Evolutionary conservation across 768 basidiomycete species (phyloP), one percentile per base, ranked within the genome.

Genomic region (Suillus tomentosus): DNA sequence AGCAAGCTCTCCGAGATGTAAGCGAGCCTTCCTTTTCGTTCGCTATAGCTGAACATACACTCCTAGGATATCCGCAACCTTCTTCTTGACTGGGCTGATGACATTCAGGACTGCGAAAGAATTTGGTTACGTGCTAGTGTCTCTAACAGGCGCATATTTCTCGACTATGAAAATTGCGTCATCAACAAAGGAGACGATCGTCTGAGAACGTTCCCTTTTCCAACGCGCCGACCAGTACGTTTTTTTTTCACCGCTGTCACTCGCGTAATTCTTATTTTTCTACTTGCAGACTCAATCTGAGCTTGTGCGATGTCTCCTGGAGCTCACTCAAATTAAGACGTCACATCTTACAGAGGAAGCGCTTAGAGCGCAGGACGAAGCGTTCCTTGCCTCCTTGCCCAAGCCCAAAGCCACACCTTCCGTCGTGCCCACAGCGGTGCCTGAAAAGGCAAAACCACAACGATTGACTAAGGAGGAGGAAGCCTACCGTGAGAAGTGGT

Each of bases 71-170:
- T 99, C 63, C 90, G 94, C 22, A 86, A 82, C 62, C 81, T 99
- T 11, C 78, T 99, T 61, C 70, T 74, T 50, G 93, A 93, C 17
- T 99, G 97, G 97, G 81, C 82, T 11, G 93, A 96, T 36, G 94
- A 98, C 27, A 86, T 99, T 22, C 73, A 86, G 14, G 82, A 81
- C n/a, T 94, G 94, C 67, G 95, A 99, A 73, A 81, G 90, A 58
- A 92, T 99, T 57, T 99, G 92, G 81, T 87, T 99, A 50, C 86
- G 97, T 19, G 94, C 95, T 43, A 96, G 87, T 75, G 88, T 85
- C 19, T 87, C 91, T 1, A 97, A 97, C 73, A 85, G 91, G 62
- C 86, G 87, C 60, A 95, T 92, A 62, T 98, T 99, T 76, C 81
- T 94, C 63, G 95, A 94, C 61, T 96, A 95, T 69, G 94, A 95